These are phyloP conservation scores for Colletotrichum orchidophilum DNA, from an alignment of 2,329 filamentous ascomycete genomes.

Conservation along the genomic window DNA sequence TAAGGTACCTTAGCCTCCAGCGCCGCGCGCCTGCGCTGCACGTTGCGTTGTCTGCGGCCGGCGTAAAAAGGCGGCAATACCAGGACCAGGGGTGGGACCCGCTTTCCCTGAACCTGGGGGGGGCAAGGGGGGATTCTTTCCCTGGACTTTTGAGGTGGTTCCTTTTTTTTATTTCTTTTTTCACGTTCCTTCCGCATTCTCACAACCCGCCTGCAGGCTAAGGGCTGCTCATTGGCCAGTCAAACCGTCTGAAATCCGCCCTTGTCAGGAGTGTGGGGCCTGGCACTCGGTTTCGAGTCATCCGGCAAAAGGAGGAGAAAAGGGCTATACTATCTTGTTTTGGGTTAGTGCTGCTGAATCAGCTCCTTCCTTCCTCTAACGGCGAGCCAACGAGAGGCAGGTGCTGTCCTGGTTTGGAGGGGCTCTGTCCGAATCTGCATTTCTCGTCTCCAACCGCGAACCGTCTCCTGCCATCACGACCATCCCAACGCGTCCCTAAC, in stretches of 20 bases:
- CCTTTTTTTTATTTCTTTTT: slow-evolving; percentile 21
- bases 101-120: background rate
- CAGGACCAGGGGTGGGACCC: background rate
- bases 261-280: slow-evolving; percentile 21
- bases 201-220: background rate
- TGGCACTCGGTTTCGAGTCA: slow-evolving; percentile 11
- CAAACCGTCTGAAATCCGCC: background rate
- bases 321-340: background rate
- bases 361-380: background rate
- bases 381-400: background rate
- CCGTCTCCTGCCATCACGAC: background rate
- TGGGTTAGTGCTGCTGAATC: background rate
- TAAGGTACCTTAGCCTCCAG: too few relatives aligned
- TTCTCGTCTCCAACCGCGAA: background rate
- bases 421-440: background rate
- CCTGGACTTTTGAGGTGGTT: slow-evolving; percentile 26
- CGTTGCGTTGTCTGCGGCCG: slow-evolving; percentile 12
- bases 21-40: background rate
- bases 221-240: slow-evolving; percentile 1
- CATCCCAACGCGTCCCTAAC: background rate
- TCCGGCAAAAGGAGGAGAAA: slow-evolving; percentile 8
- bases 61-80: slow-evolving; percentile 18
- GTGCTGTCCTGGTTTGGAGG: background rate
- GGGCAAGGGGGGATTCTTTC: too few relatives aligned
- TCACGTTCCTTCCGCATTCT: background rate